Evolutionary conservation across 1,284 basidiomycete species (phyloP), one percentile per base, ranked within the genome.

Genomic region (Ceratobasidium sp.): DNA sequence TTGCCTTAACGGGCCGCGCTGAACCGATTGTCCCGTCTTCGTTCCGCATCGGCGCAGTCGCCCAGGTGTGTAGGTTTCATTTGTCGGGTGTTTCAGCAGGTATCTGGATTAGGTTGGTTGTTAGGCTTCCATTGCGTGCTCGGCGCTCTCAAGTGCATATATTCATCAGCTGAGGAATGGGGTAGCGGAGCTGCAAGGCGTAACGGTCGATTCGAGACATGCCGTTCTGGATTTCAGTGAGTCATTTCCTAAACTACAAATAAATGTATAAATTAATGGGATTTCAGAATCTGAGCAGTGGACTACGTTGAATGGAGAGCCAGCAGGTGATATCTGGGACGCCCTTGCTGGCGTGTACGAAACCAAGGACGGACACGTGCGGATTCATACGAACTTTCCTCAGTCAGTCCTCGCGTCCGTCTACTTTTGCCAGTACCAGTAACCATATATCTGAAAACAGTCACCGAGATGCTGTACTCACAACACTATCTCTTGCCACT

Each of bases 301-400:
- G 75, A 87, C 87, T 74, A 84, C 83, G 0, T 62, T 87, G 0
- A 81, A 89, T 75, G 83, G 80, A 0, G 54, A 81, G 50, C 75
- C 81, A 7, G 62, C 77, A 7, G 80, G 79, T 8, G 77, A 78
- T 0, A 38, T 84, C 0, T 89, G 85, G 82, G 88, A 89, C 73
- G 76, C 79, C 0, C 81, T 89, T 6, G 85, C 86, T 0, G 88
- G 88, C 0, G 73, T 87, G 0, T 89, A 89, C 77, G 77, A 80
- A 62, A 88, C 88, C 2, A 85, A 84, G 73, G 85, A 86, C 67
- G 76, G 81, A 58, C 80, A 82, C 61, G 85, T 89, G 14, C 82
- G 88, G 30, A 83, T 89, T 21, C 88, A 89, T 77, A 88, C 88
- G 26, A 89, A 89, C 75, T 90, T 89, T 76, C 85, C 88, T 43